Evolutionary conservation across 345 rosid genomes (phyloP).

Genomic region (Eucalyptus marginata): DNA sequence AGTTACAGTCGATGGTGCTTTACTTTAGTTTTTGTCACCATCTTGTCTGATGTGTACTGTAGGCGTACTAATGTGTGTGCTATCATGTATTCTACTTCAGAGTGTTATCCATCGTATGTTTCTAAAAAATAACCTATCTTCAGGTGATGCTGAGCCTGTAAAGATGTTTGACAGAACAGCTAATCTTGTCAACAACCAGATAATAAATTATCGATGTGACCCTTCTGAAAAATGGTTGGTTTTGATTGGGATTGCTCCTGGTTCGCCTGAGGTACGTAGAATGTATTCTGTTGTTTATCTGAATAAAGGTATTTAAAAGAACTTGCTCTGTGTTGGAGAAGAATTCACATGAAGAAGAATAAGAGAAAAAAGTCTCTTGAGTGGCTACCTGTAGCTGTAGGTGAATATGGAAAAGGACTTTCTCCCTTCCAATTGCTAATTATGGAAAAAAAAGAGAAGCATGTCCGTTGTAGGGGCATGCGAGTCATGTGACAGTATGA

Average conservation of each 20-base stretch:
- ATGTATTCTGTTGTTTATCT: neutral
- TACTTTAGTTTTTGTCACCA: neutral
- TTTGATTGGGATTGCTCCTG: constrained; percentile 96
- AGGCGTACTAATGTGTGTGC: neutral
- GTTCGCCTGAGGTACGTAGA: constrained; percentile 81
- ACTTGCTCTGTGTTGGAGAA: constrained; percentile 76
- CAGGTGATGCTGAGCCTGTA: constrained; percentile 95
- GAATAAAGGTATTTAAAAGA: constrained; percentile 14
- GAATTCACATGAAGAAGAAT: constrained; percentile 68
- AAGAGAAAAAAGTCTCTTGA: constrained; percentile 73
- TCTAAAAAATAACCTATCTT: neutral
- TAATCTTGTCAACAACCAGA: constrained; percentile 86
- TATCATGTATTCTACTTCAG: neutral
- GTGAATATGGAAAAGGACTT: neutral
- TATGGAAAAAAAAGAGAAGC: neutral
- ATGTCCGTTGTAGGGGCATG: neutral
- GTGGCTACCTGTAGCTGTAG: neutral
- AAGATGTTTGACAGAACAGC: constrained; percentile 98
- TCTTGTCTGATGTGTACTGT: neutral
- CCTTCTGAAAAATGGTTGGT: constrained; percentile 96
- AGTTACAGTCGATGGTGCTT: neutral
- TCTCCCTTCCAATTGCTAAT: neutral
- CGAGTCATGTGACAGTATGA: neutral
- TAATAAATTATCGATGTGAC: constrained; percentile 90
- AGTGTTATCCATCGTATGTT: neutral